phyloP scores from a whole-genome alignment of 345 rosid species.

The Eucalyptus fibrosa region DNA sequence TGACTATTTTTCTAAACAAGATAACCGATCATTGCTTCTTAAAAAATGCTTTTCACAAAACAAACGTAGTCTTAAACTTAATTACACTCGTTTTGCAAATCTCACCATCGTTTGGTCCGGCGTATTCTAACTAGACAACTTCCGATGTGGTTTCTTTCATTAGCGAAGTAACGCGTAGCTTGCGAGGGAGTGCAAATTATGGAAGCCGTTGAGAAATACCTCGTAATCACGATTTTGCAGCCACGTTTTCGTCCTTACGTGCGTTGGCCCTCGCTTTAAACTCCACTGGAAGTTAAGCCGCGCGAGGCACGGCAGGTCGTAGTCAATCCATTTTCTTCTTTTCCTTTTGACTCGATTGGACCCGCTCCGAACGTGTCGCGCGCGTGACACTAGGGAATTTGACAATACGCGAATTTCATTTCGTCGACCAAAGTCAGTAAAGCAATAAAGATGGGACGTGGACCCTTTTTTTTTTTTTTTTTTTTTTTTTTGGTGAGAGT shows the following conservation, averaged over 20 bases:
- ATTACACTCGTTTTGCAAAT: not conserved
- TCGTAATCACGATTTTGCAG: not conserved
- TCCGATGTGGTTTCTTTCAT: not conserved
- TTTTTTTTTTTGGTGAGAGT: too few relatives aligned
- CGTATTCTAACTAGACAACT: not conserved
- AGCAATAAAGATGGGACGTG: not conserved
- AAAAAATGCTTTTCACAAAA: not conserved
- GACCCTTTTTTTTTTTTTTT: not conserved
- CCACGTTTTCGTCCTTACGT: not conserved
- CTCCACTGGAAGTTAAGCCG: not conserved
- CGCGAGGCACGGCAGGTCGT: not conserved
- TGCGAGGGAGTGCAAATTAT: not conserved
- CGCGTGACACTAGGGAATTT: not conserved
- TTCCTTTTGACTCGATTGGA: not conserved
- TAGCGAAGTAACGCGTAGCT: not conserved
- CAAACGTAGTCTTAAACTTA: not conserved
- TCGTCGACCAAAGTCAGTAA: not conserved
- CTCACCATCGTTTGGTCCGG: not conserved
- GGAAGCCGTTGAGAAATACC: not conserved
- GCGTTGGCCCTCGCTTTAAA: not conserved
- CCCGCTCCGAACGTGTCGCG: not conserved
- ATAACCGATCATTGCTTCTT: not conserved
- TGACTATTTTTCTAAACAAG: not conserved
- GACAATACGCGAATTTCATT: not conserved
- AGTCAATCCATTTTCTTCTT: not conserved